A percentile compares a stretch with the other conserved stretches of the same genome.
Conservation (phyloP, 441 rosid species). For the Adansonia grandidieri region DNA sequence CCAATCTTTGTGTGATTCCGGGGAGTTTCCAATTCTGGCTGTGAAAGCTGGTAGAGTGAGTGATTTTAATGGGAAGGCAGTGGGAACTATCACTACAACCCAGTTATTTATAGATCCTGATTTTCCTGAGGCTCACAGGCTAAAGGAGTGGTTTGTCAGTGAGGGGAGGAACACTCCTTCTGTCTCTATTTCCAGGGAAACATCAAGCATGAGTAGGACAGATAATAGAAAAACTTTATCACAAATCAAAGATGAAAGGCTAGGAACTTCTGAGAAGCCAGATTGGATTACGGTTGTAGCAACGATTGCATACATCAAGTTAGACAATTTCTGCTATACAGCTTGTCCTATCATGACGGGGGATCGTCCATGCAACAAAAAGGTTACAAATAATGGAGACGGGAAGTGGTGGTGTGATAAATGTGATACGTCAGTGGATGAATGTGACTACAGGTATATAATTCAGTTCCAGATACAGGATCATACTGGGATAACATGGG, state of each 20-base stretch:
- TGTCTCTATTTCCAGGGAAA: conserved; percentile 77
- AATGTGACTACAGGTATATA: conserved; percentile 83
- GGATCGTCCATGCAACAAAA: conserved; percentile 82
- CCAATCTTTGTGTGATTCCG: conserved; percentile 78
- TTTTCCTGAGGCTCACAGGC: conserved; percentile 60
- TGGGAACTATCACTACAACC: conserved; percentile 77
- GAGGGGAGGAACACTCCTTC: conserved; percentile 67
- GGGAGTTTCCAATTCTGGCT: conserved; percentile 73
- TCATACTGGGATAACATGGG: conserved; percentile 88
- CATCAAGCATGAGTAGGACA: conserved; percentile 45
- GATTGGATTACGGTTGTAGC: conserved; percentile 86
- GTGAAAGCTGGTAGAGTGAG: conserved; percentile 72
- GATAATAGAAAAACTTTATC: conserved; percentile 70
- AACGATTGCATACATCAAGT: conserved; percentile 62
- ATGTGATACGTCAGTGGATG: conserved; percentile 71
- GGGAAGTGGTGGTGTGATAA: conserved; percentile 88
- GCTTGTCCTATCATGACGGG: conserved; percentile 84
- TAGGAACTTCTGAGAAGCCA: conserved; percentile 91
- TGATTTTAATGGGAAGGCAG: conserved; percentile 82
- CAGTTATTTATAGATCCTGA: conserved; percentile 79
- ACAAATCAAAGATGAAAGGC: conserved; percentile 86
- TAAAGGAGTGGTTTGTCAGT: conserved; percentile 77
- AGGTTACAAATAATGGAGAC: conserved; percentile 87
- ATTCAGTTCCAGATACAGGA: conserved; percentile 91
- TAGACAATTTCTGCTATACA: conserved; percentile 88